Evolutionary conservation across 208 protist species (phyloP), one percentile per base, ranked within the genome.

Genomic region (Leishmania mexicana): DNA sequence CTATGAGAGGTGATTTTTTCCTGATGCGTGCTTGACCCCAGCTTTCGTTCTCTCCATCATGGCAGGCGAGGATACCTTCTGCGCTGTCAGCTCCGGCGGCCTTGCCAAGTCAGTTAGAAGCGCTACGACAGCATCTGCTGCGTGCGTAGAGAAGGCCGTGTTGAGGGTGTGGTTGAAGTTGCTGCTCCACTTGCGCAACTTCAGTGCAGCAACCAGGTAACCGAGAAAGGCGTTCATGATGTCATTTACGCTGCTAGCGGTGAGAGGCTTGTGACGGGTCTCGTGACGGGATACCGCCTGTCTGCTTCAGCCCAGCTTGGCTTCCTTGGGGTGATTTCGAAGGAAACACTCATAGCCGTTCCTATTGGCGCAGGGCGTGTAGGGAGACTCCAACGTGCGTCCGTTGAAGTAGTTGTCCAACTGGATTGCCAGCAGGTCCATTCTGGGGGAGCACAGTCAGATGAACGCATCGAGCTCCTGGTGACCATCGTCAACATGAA

Each of bases 201-300:
- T 67, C 73, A 88, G 75, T 21, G 76, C 73, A 6, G 79, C 54
- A 38, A 83, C 85, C 0, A 47, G 75, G 54, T 88, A 79, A 35
- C 79, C 82, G 7, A 86, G 60, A 47, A 88, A 86, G 2, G 81
- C 72, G 31, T 83, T 79, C 42, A 80, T 82, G 31, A 83, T 80
- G 51, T 79, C 79, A 35, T 73, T 70, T 3, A 81, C 76, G 21
- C 76, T 57, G 38, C 72, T 78, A 24, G 81, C 60, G 19, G 79
- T 89, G 54, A 83, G 83, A 13, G 85, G 76, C 58, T 78, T 75
- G 58, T 79, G 65, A 15, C 71, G 79, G 19, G 85, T 85, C 28
- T 76, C 71, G 49, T 81, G 77, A 31, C 45, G 72, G 58, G 78
- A 45, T 15, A 81, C 78, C 38, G 71, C 75, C 1, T 67, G 15